Evolutionary conservation across 441 rosid species (phyloP), one percentile per base, ranked within the genome.

Genomic region (Lepidium campestre): DNA sequence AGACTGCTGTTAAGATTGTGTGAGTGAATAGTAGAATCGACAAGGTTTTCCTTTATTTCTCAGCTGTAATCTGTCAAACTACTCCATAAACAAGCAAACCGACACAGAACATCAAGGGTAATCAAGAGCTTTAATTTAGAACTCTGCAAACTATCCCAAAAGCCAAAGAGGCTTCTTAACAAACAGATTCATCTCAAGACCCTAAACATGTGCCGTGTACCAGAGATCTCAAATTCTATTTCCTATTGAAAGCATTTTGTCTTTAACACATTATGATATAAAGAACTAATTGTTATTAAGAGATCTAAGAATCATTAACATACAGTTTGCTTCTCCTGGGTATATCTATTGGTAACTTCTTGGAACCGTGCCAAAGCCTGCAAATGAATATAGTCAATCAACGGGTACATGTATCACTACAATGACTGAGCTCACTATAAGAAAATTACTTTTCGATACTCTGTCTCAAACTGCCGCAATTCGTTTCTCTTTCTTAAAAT

Each of bases 311-410:
- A 5, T 27, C 31, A 27, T 5, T 7, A 27, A 27, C 31, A 27
- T 27, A 27, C 31, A 34, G 89, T 77, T 80, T 84, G 96, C 84
- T 94, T 94, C 82, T 94, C 99, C 65, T 81, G 88, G 65, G 81
- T 81, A 75, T 94, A 94, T 81, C 87, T 80, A 78, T 85, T 86
- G 72, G 97, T 94, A 34, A 81, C 97, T 79, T 94, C 97, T 78
- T 94, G 97, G 78, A 94, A 94, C 18, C 86, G 96, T 3, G 87
- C 87, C 87, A 91, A 79, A 44, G 97, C 99, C 99, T 87, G 70
- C 76, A 83, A 77, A 76, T 40, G 11, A 55, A 19, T 19, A 49
- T 50, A 35, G 44, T 4, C 5, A 27, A 27, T 27, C 31, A 27
- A 25, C 27, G 6, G 7, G 31, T 27, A 34, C 13, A 27, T 5